Base-by-base conservation (phyloP, 352 stramenopile genomes). In the Globisporangium alternatum region DNA sequence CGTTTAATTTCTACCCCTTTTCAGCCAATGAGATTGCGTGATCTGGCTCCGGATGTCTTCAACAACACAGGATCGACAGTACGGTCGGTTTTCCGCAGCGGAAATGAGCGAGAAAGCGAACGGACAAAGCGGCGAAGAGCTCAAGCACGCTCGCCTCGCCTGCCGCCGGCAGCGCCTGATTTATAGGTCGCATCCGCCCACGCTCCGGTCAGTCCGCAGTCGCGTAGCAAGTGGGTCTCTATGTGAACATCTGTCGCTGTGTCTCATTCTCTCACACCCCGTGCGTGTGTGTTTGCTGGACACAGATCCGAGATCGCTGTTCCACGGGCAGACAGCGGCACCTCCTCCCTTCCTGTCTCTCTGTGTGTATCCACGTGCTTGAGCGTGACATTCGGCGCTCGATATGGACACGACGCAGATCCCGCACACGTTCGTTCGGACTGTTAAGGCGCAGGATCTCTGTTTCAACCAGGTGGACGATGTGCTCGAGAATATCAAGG, bases 361-460 rank as follows among this genome's bases (percentile, higher is more conserved):
- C 8, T 51, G 6, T 22, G 5, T 25, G 10, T 30, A 25, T 0
- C n/a, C 44, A 25, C 44, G n/a, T 25, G 5, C n/a, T 13, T 25
- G 17, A 51, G 44, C 9, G 44, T 12, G 5, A 8, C 44, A 8
- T 8, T n/a, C 44, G n/a, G 41, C 5, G 51, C 2, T 43, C 17
- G 31, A 31, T 17, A 79, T 76, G 72, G 72, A 78, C 67, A 52
- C 44, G 25, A 86, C 77, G 71, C 69, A 87, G 56, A 71, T 90
- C 66, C 80, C 81, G 60, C 81, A 89, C 71, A 94, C 86, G 58
- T 94, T 91, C 62, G 86, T 94, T 69, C 80, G 83, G 60, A 91
- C 80, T 15, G 86, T 94, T 54, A 92, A 92, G 66, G 81, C 86
- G 48, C 77, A 90, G 62, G 86, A 90, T 64, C 67, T 94, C 54